Evolutionary conservation across 495 filamentous ascomycete species (phyloP).

Genomic region (Tuber melanosporum): DNA sequence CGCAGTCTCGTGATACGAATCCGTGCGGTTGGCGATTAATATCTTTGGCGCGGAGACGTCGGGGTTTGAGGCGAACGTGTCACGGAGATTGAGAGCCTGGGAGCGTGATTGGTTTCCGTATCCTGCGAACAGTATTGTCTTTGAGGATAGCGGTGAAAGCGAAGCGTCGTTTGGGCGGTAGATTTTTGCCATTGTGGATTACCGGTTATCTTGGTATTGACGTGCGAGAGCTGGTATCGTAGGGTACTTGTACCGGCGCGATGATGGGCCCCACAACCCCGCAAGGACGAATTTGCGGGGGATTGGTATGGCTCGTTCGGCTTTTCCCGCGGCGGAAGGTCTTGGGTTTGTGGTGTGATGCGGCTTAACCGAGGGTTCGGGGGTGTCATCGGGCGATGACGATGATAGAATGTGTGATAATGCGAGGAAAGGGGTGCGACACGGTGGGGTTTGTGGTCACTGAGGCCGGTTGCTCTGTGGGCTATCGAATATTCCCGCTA

Average conservation of each 20-base stretch:
- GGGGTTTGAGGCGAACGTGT: constrained; percentile 4
- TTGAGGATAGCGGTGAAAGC: constrained; percentile 11
- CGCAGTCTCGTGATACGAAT: constrained; percentile 13
- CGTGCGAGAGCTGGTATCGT: background rate
- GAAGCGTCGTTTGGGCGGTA: constrained; percentile 9
- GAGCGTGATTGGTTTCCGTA: constrained; percentile 27
- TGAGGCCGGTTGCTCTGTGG: background rate
- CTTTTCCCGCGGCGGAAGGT: background rate
- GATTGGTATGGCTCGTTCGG: background rate
- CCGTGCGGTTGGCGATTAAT: constrained; percentile 17
- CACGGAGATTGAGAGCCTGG: constrained; percentile 23
- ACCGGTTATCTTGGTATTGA: background rate
- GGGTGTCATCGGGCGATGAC: background rate
- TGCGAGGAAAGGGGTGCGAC: background rate
- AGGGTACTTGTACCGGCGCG: background rate
- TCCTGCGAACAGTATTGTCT: constrained; percentile 14
- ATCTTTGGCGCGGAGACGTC: background rate
- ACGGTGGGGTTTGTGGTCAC: background rate
- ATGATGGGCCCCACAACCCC: background rate
- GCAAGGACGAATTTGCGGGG: too few species aligned
- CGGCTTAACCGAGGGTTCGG: background rate
- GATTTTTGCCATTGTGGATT: constrained; percentile 8
- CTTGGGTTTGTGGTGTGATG: background rate
- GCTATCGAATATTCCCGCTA: background rate
- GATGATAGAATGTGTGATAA: background rate